Conservation (phyloP, 2,329 filamentous ascomycete species). For the Sporothrix humicola region DNA sequence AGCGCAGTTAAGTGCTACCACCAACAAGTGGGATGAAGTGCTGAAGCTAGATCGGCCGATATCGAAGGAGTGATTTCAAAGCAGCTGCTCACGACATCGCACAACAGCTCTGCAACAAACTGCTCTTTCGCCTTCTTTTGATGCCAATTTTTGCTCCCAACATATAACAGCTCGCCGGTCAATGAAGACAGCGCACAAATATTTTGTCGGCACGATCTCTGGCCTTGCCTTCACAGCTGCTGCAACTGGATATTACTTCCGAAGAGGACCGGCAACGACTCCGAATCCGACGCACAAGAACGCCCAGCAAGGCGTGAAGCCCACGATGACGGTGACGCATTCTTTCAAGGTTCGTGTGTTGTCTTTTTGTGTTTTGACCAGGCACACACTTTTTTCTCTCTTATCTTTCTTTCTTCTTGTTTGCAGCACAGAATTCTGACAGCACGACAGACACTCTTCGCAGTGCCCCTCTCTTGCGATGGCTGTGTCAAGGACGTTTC, state of each 20-base stretch:
- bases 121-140: not conserved
- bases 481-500: slow-evolving; percentile 87
- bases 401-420: too few species aligned
- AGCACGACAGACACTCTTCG: slow-evolving; percentile 78
- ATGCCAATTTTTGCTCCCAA: not conserved
- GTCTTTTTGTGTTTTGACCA: not conserved
- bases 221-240: slow-evolving; percentile 29
- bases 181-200: slow-evolving; percentile 26
- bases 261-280: slow-evolving; percentile 1
- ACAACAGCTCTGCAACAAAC: not conserved
- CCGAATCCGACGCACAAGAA: not conserved
- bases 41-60: slow-evolving; percentile 13
- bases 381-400: slow-evolving; percentile 23
- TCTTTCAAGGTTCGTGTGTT: slow-evolving; percentile 52
- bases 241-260: slow-evolving; percentile 21
- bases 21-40: slow-evolving; percentile 10
- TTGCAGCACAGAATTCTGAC: slow-evolving; percentile 34
- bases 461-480: slow-evolving; percentile 91
- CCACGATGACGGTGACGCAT: slow-evolving; percentile 53
- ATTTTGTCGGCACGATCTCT: slow-evolving; percentile 24
- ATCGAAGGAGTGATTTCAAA: slow-evolving; percentile 35
- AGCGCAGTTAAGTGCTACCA: slow-evolving; percentile 12
- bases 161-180: not conserved
- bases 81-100: slow-evolving; percentile 13
- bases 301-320: slow-evolving; percentile 18